phyloP scores from a whole-genome alignment of 768 basidiomycete species.

The Mrakia frigida region DNA sequence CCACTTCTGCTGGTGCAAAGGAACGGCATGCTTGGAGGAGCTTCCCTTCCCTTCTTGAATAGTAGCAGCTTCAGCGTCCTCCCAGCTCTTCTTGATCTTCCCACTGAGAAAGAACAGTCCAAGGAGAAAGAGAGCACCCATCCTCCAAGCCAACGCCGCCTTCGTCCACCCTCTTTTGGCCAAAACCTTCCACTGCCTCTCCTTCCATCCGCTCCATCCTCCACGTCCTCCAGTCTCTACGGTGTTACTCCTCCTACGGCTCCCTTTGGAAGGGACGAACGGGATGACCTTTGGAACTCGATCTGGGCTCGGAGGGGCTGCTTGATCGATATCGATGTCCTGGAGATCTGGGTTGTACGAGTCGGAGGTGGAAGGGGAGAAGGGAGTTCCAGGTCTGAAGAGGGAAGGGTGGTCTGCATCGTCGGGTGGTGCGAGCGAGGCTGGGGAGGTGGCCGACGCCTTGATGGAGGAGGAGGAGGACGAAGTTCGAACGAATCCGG shows the following conservation, averaged over 20 bases:
- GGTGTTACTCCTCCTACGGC: constrained; percentile 12
- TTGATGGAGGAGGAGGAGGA: background rate
- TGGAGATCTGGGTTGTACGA: background rate
- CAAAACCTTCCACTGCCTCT: constrained; percentile 16
- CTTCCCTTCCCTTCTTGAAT: background rate
- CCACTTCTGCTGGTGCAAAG: background rate
- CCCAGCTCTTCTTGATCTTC: constrained; percentile 1
- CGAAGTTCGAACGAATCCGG: background rate
- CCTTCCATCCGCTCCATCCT: constrained; percentile 21
- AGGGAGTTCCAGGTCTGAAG: background rate
- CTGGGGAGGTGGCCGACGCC: background rate
- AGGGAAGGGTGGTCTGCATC: background rate
- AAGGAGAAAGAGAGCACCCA: constrained; percentile 3
- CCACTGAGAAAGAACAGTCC: constrained; percentile 17
- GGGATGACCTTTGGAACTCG: constrained; percentile 17
- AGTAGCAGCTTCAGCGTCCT: background rate
- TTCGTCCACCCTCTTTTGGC: constrained; percentile 22
- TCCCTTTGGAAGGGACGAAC: constrained; percentile 8
- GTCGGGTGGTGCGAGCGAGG: background rate
- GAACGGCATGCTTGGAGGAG: background rate
- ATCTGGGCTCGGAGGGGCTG: background rate
- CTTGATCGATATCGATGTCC: background rate
- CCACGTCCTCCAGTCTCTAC: constrained; percentile 10
- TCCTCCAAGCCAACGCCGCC: background rate
- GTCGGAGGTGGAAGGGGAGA: background rate